A percentile compares a stretch with the other conserved stretches of the same genome.
phyloP scores from a whole-genome alignment of 352 stramenopile genomes.

The Globisporangium spiculum region DNA sequence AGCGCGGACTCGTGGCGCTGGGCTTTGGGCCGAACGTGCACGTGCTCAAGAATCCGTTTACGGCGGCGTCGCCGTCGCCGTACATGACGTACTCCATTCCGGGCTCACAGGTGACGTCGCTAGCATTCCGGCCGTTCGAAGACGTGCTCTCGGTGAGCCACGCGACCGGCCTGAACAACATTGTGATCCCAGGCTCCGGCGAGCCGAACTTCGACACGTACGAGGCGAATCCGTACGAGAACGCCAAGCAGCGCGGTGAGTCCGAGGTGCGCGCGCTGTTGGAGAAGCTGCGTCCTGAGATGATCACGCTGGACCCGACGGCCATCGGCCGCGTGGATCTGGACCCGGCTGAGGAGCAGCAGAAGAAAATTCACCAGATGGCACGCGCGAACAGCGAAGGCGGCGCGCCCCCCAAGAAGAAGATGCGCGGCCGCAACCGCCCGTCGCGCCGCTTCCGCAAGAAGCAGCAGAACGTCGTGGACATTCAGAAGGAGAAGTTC shows the following conservation, averaged over 20 bases:
- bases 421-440: constrained; percentile 97
- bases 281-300: constrained; percentile 98
- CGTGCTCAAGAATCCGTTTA: constrained; percentile 91
- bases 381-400: constrained; percentile 71
- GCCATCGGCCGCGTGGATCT: constrained; percentile 92
- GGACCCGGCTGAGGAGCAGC: constrained; percentile 83
- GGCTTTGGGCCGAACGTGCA: constrained; percentile 91
- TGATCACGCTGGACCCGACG: constrained; percentile 96
- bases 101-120: constrained; percentile 76
- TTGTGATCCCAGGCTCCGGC: constrained; percentile 95
- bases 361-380: constrained; percentile 79
- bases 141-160: constrained; percentile 97
- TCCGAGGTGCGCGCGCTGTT: constrained; percentile 95
- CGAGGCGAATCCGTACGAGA: constrained; percentile 97
- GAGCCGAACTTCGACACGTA: constrained; percentile 98
- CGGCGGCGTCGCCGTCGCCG: constrained; percentile 61
- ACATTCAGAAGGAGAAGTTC: constrained; percentile 92
- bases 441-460: constrained; percentile 95
- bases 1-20: constrained; percentile 93
- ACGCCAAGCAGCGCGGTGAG: constrained; percentile 95
- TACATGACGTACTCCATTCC: constrained; percentile 92
- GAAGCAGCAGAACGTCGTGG: constrained; percentile 98
- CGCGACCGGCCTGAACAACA: constrained; percentile 68
- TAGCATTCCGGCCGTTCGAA: constrained; percentile 98
- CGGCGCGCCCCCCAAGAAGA: constrained; percentile 89